Evolutionary conservation across 2,329 filamentous ascomycete genomes (phyloP).

Genomic region (Stachybotrys chartarum): DNA sequence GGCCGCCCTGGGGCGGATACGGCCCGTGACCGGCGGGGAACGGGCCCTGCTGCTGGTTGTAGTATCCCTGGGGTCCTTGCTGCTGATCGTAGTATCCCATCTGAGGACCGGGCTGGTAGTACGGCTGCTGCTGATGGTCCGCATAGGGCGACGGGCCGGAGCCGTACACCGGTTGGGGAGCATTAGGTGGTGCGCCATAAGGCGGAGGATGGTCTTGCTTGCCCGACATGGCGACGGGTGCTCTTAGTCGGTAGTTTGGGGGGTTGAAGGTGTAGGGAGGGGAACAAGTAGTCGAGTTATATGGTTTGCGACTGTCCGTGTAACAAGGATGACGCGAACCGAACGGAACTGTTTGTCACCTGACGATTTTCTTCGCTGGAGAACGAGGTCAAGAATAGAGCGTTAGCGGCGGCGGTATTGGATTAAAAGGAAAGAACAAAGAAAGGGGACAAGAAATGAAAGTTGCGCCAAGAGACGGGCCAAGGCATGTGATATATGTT

Average conservation of each 20-base stretch:
- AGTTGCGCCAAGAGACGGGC: neutral
- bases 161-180: slow-evolving; percentile 37
- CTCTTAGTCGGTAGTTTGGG: neutral
- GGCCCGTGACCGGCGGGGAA: slow-evolving; percentile 25
- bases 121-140: slow-evolving; percentile 5
- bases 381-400: too few species aligned
- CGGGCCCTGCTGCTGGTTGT: slow-evolving; percentile 29
- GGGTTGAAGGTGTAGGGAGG: neutral
- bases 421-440: neutral
- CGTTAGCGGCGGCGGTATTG: too few species aligned
- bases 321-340: too few species aligned
- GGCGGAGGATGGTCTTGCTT: slow-evolving; percentile 44
- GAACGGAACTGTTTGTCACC: too few species aligned
- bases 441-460: neutral
- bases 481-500: neutral
- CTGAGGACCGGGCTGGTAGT: slow-evolving; percentile 19
- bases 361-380: too few species aligned
- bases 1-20: slow-evolving; percentile 27
- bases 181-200: slow-evolving; percentile 31
- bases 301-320: too few species aligned
- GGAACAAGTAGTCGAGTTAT: neutral
- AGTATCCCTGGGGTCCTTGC: slow-evolving; percentile 20
- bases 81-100: slow-evolving; percentile 21
- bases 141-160: slow-evolving; percentile 28
- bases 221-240: slow-evolving; percentile 27